Evolutionary conservation across 2,329 filamentous ascomycete species (phyloP).

Genomic region (Neofusicoccum kwambonambiense): DNA sequence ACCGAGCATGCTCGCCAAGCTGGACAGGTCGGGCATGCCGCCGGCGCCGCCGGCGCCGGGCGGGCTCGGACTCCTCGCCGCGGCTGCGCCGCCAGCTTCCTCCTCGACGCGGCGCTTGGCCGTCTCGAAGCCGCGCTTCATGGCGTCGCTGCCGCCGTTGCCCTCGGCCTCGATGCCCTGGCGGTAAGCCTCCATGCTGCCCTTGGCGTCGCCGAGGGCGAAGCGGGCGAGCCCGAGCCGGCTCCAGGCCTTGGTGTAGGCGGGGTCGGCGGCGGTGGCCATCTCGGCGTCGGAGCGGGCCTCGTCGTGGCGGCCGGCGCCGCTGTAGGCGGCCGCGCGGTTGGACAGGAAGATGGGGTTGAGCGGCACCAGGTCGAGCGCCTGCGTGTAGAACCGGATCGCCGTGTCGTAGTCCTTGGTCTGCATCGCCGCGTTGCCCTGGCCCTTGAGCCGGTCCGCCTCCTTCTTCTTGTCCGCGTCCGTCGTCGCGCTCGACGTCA

Average conservation of each 20-base stretch:
- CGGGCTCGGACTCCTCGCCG: conserved; percentile 29
- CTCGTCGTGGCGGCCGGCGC: conserved; percentile 76
- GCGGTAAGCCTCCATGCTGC: conserved; percentile 91
- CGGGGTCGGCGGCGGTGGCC: conserved; percentile 81
- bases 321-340: conserved; percentile 90
- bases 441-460: conserved; percentile 83
- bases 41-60: conserved; percentile 32
- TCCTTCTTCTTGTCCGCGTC: conserved; percentile 60
- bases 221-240: conserved; percentile 87
- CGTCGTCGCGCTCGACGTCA: conserved; percentile 34
- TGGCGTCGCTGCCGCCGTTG: conserved; percentile 89
- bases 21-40: conserved; percentile 45
- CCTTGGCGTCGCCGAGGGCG: conserved; percentile 85
- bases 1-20: conserved; percentile 47
- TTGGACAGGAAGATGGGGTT: conserved; percentile 98
- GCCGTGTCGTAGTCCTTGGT: conserved; percentile 83
- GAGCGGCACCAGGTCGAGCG: conserved; percentile 73
- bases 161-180: conserved; percentile 93
- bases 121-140: conserved; percentile 96
- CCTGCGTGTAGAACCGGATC: conserved; percentile 84
- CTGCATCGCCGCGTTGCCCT: conserved; percentile 93
- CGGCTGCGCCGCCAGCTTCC: conserved; percentile 50
- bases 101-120: conserved; percentile 85
- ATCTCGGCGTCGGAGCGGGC: conserved; percentile 87
- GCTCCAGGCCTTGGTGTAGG: conserved; percentile 97